phyloP scores from a whole-genome alignment of 352 stramenopile genomes.

The Phytophthora fragariaefolia region DNA sequence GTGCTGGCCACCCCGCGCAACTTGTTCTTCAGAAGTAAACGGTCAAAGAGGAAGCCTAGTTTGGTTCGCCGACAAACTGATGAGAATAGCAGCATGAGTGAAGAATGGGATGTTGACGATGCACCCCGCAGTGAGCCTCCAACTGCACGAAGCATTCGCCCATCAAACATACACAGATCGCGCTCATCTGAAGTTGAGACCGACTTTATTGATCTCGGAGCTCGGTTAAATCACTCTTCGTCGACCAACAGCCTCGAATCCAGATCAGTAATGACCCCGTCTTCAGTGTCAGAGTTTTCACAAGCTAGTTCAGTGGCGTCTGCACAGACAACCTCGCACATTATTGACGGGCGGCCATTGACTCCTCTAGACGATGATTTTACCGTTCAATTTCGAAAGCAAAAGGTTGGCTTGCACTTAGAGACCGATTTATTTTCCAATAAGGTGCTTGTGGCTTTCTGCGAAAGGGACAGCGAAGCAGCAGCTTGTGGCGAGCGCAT shows the following conservation, averaged over 20 bases:
- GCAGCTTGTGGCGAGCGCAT: conserved; percentile 47
- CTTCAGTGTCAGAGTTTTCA: conserved; percentile 24
- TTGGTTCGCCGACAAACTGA: conserved; percentile 27
- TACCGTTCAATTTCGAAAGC: conserved; percentile 59
- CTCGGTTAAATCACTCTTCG: conserved; percentile 16
- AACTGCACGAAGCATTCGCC: conserved; percentile 12
- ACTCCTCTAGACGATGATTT: conserved; percentile 55
- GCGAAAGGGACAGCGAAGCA: conserved; percentile 71
- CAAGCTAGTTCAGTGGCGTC: conserved; percentile 14
- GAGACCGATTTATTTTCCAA: conserved; percentile 68
- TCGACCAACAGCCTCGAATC: conserved; percentile 25
- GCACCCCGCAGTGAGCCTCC: conserved; percentile 25
- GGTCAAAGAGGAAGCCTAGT: conserved; percentile 24
- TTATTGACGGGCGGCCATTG: conserved; percentile 1
- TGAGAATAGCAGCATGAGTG: conserved; percentile 26
- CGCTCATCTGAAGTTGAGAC: conserved; percentile 18
- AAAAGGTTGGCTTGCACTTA: conserved; percentile 73
- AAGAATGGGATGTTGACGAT: conserved; percentile 31
- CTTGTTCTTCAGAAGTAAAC: conserved; percentile 32
- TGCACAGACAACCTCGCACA: conserved; percentile 3
- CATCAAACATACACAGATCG: conserved; percentile 14
- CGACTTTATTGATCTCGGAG: conserved; percentile 1
- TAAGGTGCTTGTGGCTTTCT: conserved; percentile 64
- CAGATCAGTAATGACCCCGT: conserved; percentile 2
- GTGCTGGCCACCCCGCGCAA: conserved; percentile 16